phyloP scores from a whole-genome alignment of 2,329 filamentous ascomycete species.

The Hysterium pulicare region DNA sequence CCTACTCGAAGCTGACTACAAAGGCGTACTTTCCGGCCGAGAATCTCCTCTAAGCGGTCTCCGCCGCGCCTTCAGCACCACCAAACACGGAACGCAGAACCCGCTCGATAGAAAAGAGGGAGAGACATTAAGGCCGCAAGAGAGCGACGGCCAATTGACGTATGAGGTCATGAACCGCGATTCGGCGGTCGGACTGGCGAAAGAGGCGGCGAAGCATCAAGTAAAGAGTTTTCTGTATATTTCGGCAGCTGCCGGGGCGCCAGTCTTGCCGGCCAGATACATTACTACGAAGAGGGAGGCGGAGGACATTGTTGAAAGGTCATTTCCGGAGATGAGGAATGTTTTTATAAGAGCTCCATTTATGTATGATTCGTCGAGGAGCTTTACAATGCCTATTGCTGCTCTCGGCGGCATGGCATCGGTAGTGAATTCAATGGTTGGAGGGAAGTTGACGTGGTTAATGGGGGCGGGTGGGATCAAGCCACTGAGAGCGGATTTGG shows the following conservation, averaged over 20 bases:
- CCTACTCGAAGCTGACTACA: constrained; percentile 95
- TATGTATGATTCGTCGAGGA: constrained; percentile 79
- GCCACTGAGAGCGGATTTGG: constrained; percentile 80
- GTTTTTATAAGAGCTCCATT: constrained; percentile 85
- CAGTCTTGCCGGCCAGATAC: constrained; percentile 79
- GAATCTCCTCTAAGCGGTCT: constrained; percentile 80
- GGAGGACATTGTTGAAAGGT: constrained; percentile 68
- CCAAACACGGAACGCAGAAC: constrained; percentile 62
- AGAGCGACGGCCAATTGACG: constrained; percentile 73
- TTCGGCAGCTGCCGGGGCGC: constrained; percentile 81
- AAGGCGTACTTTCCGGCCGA: constrained; percentile 78
- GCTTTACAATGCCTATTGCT: constrained; percentile 81
- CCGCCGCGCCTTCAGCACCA: constrained; percentile 69
- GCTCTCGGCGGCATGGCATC: constrained; percentile 71
- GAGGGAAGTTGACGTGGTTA: constrained; percentile 69
- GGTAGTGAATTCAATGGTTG: constrained; percentile 72
- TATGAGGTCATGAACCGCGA: constrained; percentile 98
- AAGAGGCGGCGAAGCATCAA: constrained; percentile 64
- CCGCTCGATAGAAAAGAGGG: constrained; percentile 62
- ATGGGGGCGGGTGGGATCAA: constrained; percentile 82
- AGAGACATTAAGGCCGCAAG: constrained; percentile 59
- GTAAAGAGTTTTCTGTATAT: constrained; percentile 78
- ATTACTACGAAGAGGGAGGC: constrained; percentile 90
- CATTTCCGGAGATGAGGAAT: constrained; percentile 71
- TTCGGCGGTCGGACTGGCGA: constrained; percentile 75